A percentile compares a stretch with the other conserved stretches of the same genome.
Conservation (phyloP, 495 filamentous ascomycete genomes). For the Penicillium macrosclerotiorum region DNA sequence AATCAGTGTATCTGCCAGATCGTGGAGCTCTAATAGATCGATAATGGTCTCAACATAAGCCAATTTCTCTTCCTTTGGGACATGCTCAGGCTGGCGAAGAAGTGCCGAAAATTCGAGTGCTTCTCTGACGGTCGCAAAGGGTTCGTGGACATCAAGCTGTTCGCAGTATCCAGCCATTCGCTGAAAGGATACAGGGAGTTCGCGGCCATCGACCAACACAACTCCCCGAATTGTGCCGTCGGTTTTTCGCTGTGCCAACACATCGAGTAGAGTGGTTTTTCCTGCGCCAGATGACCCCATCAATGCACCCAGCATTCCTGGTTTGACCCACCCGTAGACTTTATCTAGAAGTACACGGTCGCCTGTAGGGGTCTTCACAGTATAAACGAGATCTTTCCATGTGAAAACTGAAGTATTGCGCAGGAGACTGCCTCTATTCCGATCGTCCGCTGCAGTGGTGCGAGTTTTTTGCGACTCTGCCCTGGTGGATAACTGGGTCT, state of each 20-base stretch:
- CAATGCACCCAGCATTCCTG: slow-evolving; percentile 68
- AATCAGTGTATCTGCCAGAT: slow-evolving; percentile 50
- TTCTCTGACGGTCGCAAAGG: slow-evolving; percentile 71
- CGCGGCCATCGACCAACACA: slow-evolving; percentile 79
- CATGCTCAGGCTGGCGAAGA: slow-evolving; percentile 68
- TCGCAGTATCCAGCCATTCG: slow-evolving; percentile 70
- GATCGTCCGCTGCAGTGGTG: slow-evolving; percentile 3
- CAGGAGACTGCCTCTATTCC: slow-evolving; percentile 20
- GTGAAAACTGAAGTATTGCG: slow-evolving; percentile 53
- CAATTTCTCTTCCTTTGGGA: slow-evolving; percentile 68
- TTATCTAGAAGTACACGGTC: slow-evolving; percentile 62
- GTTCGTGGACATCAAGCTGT: slow-evolving; percentile 81
- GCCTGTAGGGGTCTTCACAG: slow-evolving; percentile 37
- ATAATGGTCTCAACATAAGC: slow-evolving; percentile 74
- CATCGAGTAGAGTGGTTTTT: slow-evolving; percentile 57
- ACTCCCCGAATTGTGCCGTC: slow-evolving; percentile 83
- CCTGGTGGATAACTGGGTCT: slow-evolving; percentile 14
- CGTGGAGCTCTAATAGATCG: slow-evolving; percentile 53
- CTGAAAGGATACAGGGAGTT: slow-evolving; percentile 75
- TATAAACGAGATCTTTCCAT: slow-evolving; percentile 58
- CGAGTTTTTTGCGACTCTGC: background rate
- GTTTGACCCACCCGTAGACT: slow-evolving; percentile 86
- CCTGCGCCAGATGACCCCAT: slow-evolving; percentile 66
- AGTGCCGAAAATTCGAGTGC: slow-evolving; percentile 86
- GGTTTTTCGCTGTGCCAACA: slow-evolving; percentile 64